Base-by-base conservation (phyloP, 257 asterid species). In the Scutellaria minor region DNA sequence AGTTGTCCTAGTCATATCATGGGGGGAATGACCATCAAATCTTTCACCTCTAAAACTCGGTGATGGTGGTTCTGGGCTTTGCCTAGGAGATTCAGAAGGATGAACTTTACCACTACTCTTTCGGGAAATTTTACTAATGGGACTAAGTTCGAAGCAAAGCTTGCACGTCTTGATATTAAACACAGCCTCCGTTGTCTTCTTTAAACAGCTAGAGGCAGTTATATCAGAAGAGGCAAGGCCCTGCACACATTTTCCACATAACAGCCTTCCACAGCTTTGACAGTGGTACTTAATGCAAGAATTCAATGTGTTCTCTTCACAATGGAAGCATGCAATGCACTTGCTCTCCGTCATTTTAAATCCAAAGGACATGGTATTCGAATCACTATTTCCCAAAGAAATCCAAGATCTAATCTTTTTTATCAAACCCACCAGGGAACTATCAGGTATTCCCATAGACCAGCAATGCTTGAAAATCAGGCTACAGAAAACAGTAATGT, bases 11-110 rank as follows among this genome's bases (percentile, higher is more conserved):
- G 81, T 66, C 70, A 80, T 75, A 72, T 80, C 82, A 65, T 73
- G 82, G 35, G 84, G 83, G 63, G 84, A 85, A 82, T 72, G 71
- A 75, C 64, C 86, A 66, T 73, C 89, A 70, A 82, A 76, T 64
- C 75, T 70, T 80, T 85, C 96, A 78, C 82, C 87, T 78, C 85
- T 79, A 77, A 85, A 89, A 86, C 79, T 75, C 37, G 97, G 94
- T 71, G 95, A 90, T 40, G 83, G 82, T 48, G 86, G 90, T 69
- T 88, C 93, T 11, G 90, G 86, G 85, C 88, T 83, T 78, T 77
- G 83, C 66, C 88, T 84, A 1, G 96, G 92, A 66, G 92, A 90
- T 67, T 86, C 96, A 55, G 86, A 84, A 54, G 97, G 97, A 76
- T 88, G 64, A 44, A 92, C 64, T 83, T 88, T 86, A 73, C 81